These are phyloP conservation scores for Yamadazyma friedrichii DNA, from an alignment of 1,139 yeast species.

Conservation along the genomic window DNA sequence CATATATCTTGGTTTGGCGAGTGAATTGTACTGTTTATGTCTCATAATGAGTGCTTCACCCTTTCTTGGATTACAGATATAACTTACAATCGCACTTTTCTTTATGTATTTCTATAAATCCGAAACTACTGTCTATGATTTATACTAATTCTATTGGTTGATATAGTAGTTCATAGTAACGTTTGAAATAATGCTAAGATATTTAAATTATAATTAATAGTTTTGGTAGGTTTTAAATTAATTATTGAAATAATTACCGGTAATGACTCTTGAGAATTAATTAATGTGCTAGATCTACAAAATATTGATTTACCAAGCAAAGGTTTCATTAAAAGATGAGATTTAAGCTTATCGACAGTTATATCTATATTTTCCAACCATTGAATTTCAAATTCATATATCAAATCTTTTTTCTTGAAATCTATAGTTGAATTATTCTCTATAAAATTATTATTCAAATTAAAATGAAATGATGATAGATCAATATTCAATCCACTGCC, in stretches of 20 bases:
- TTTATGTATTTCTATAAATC: background rate
- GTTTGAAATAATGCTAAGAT: background rate
- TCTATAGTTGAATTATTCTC: slow-evolving; percentile 2
- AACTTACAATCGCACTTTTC: background rate
- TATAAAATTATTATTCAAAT: slow-evolving; percentile 6
- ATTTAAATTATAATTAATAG: slow-evolving; percentile 1
- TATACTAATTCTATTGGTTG: background rate
- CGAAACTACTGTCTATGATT: background rate
- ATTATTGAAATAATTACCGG: slow-evolving; percentile 30
- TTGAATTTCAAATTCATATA: slow-evolving; percentile 3
- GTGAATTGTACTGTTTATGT: background rate
- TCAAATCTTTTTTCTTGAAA: background rate
- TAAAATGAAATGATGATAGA: slow-evolving; percentile 26
- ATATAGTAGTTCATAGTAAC: no score
- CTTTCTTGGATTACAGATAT: no score
- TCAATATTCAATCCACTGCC: slow-evolving; percentile 65
- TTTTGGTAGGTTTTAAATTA: slow-evolving; percentile 5
- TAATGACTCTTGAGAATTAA: slow-evolving; percentile 11
- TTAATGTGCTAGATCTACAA: slow-evolving; percentile 22
- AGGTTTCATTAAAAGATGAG: slow-evolving; percentile 10
- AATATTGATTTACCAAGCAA: slow-evolving; percentile 14
- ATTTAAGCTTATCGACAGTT: slow-evolving; percentile 4
- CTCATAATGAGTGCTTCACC: no score
- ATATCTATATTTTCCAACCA: slow-evolving; percentile 16
- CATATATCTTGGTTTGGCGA: background rate